Evolutionary conservation across 257 asterid species (phyloP).

Genomic region (Buddleja alternifolia): DNA sequence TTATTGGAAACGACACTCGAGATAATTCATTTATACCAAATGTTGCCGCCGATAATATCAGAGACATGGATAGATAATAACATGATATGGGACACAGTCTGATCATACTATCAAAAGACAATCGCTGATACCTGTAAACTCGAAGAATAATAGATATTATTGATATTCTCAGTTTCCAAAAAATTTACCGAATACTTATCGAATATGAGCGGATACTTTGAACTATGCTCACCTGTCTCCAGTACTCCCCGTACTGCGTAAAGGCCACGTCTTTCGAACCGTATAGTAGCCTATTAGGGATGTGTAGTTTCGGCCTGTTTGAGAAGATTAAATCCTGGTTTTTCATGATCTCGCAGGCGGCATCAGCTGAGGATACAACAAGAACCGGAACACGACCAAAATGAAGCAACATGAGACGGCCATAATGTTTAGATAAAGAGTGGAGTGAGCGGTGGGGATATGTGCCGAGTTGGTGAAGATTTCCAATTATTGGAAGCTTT

Average conservation of each 20-base stretch:
- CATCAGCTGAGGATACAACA: conserved; percentile 39
- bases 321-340: conserved; percentile 40
- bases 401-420: conserved; percentile 42
- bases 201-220: too few relatives aligned
- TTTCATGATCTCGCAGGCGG: conserved; percentile 47
- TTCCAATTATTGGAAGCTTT: conserved; percentile 39
- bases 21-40: too few relatives aligned
- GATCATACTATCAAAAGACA: too few relatives aligned
- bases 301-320: conserved; percentile 35
- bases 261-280: conserved; percentile 36
- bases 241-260: conserved; percentile 43
- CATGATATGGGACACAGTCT: too few relatives aligned
- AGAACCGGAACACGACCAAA: conserved; percentile 42
- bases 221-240: conserved; percentile 29
- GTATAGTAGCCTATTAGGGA: conserved; percentile 27
- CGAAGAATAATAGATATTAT: too few relatives aligned
- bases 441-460: conserved; percentile 45
- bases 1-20: too few relatives aligned
- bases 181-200: too few relatives aligned
- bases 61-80: too few relatives aligned
- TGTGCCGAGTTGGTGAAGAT: conserved; percentile 44
- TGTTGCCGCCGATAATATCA: too few relatives aligned
- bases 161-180: too few relatives aligned
- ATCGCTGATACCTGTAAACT: too few relatives aligned
- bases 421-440: conserved; percentile 37